Base-by-base conservation (phyloP, 345 rosid species). In the Jatropha curcas region DNA sequence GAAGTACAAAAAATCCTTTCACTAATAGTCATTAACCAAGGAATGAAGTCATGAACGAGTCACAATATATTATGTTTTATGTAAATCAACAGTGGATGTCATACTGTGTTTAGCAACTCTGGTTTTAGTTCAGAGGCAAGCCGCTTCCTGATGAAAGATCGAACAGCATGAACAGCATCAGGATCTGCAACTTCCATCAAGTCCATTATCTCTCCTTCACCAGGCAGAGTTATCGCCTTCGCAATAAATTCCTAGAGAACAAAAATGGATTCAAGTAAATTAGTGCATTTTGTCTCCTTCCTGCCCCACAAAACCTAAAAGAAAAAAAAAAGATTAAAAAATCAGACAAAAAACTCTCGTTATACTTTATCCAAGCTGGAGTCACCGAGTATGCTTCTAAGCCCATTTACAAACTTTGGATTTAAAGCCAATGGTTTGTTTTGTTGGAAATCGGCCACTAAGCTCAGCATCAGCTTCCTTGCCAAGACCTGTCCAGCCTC, bases 171-270 rank as follows among this genome's bases (percentile, higher is more conserved):
- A 63, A 95, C 99, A 60, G 97, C 97, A 83, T 91, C 97, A 59
- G 98, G 99, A 77, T 93, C 98, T n/a, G 98, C 99, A 82, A 95
- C 90, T 3, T 79, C 84, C 96, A 93, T 93, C 96, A 95, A 78
- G 84, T 95, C 99, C 99, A 95, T 96, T 68, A 95, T 89, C 86
- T 95, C 99, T 60, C 97, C 97, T 75, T 91, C 97, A 77, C 97
- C 91, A 14, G 99, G 99, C 16, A 93, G 70, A 71, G 98, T 92
- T 69, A 91, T 82, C 45, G 98, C 99, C 82, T 86, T 93, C 7
- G 97, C 93, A 59, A 95, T 83, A 73, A 93, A 92, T 88, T 91
- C 98, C 99, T 95, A 81, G 52, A 74, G 76, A 77, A 4, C 52
- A 71, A 78, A 71, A 25, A 20, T 3, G 1, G 31, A 22, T 16